Evolutionary conservation across 345 rosid species (phyloP), one percentile per base, ranked within the genome.

Genomic region (Odontarrhena argentea): DNA sequence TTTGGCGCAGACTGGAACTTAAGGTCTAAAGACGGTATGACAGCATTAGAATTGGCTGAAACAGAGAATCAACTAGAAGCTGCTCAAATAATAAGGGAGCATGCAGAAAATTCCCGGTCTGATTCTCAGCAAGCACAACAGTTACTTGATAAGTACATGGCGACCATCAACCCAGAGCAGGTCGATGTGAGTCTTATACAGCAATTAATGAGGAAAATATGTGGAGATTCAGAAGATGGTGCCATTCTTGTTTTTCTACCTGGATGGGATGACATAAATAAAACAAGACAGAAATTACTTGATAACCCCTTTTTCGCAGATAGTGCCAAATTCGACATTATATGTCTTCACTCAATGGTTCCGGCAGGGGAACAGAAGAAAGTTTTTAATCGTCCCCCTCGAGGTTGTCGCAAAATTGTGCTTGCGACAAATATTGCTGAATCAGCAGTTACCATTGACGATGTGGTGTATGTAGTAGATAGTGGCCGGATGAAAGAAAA

Each of bases 401-500:
- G 35, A 13, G 98, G 97, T 64, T 90, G 97, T 75, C 96, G 96
- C 67, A 88, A 90, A 78, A 88, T 93, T 10, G 76, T 93, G 71
- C 84, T 93, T 43, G 85, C 98, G 9, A 90, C 98, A 53, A 93
- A 93, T 76, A 87, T 93, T 78, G 94, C 97, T 37, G 97, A 93
- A 78, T 90, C 86, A 78, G 84, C 98, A 45, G 71, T 93, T 56
- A 93, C 97, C 43, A 85, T 93, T 65, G 97, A 90, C 80, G 98
- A 93, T 74, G 94, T 93, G 74, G 94, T 93, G 40, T 93, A 90
- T 79, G 98, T 93, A 53, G 82, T 93, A 75, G 97, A 93, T 72
- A 90, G 91, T 58, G 98, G 98, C 62, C 82, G 94, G 59, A 93
- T 93, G 97, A 93, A 93, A 67, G 92, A 93, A 78, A 90, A 93